Conservation (phyloP, 1,139 yeast genomes). For the Pichia cactophila region DNA sequence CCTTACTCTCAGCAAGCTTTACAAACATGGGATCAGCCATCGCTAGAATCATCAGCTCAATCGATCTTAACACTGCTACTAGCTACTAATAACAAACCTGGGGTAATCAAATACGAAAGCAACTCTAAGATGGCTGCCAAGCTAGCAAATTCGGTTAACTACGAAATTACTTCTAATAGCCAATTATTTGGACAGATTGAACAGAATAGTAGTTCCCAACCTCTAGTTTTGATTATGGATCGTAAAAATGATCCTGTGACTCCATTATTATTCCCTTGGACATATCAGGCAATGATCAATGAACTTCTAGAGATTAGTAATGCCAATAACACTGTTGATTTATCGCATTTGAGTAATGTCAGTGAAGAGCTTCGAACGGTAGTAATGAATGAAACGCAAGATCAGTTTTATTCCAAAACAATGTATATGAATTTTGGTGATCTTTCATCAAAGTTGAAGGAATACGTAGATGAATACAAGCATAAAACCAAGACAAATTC, state of each 20-base stretch:
- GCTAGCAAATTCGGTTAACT: constrained; percentile 62
- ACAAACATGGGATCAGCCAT: constrained; percentile 39
- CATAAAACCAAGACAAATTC: constrained; percentile 67
- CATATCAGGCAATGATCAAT: constrained; percentile 96
- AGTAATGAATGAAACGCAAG: constrained; percentile 61
- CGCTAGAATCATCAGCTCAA: constrained; percentile 45
- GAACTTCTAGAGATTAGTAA: constrained; percentile 77
- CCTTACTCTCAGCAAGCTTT: constrained; percentile 17
- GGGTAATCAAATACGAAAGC: constrained; percentile 59
- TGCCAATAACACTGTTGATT: constrained; percentile 55
- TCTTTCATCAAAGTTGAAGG: constrained; percentile 80
- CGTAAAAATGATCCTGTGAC: constrained; percentile 87
- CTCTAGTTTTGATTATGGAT: constrained; percentile 72
- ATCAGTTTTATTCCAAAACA: constrained; percentile 66
- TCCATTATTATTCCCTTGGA: constrained; percentile 91
- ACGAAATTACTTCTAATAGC: constrained; percentile 46
- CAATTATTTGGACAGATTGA: constrained; percentile 51
- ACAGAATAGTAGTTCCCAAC: constrained; percentile 51
- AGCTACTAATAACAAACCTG: constrained; percentile 70
- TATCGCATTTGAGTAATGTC: constrained; percentile 40
- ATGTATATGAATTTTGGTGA: constrained; percentile 93
- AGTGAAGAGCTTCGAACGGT: constrained; percentile 49
- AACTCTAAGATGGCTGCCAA: constrained; percentile 56
- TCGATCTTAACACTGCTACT: constrained; percentile 60
- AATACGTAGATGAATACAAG: constrained; percentile 78